Conservation (phyloP, 495 filamentous ascomycete species). For the Astrothelium subdiscretum region DNA sequence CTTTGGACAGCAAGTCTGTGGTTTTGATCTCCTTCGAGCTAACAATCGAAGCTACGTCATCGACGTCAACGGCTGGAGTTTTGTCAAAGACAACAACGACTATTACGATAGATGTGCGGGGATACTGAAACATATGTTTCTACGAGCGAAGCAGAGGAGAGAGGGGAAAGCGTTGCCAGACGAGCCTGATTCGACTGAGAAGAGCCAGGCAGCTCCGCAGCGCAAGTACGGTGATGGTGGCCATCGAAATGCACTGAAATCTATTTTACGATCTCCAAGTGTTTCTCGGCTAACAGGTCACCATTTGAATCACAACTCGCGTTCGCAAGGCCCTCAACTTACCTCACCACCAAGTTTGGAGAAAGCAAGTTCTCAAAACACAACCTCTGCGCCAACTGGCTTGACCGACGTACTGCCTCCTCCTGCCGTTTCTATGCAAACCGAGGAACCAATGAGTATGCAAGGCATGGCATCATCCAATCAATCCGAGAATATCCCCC, state of each 20-base stretch:
- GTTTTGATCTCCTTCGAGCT: slow-evolving; percentile 87
- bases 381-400: background rate
- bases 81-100: slow-evolving; percentile 98
- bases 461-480: background rate
- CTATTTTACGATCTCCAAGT: slow-evolving; percentile 53
- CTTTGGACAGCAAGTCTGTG: slow-evolving; percentile 92
- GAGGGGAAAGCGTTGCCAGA: slow-evolving; percentile 33
- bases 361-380: slow-evolving; percentile 15
- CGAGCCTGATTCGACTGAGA: slow-evolving; percentile 23
- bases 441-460: background rate
- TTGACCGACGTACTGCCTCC: slow-evolving; percentile 1
- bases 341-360: slow-evolving; percentile 41
- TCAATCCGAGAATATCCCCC: slow-evolving; percentile 40
- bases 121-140: slow-evolving; percentile 78
- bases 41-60: slow-evolving; percentile 90
- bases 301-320: slow-evolving; percentile 25
- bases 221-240: slow-evolving; percentile 13
- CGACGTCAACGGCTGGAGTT: slow-evolving; percentile 99
- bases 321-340: slow-evolving; percentile 31
- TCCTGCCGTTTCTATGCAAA: background rate
- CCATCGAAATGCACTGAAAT: slow-evolving; percentile 30
- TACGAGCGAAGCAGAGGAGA: slow-evolving; percentile 54
- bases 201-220: slow-evolving; percentile 12
- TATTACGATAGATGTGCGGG: slow-evolving; percentile 88
- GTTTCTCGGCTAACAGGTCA: slow-evolving; percentile 46